Evolutionary conservation across 345 rosid species (phyloP), one percentile per base, ranked within the genome.

Genomic region (Boechera stricta): DNA sequence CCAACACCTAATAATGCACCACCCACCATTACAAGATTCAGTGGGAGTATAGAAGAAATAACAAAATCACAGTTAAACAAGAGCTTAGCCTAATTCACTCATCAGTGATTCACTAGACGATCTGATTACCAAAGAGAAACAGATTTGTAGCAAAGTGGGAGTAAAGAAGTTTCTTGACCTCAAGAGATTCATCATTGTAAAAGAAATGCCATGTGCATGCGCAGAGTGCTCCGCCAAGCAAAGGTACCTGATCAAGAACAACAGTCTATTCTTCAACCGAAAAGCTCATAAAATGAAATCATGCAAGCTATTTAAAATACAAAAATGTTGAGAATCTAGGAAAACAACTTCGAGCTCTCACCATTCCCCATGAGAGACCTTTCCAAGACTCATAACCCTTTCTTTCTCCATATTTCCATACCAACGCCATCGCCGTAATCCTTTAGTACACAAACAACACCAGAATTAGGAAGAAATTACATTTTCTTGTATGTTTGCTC

Each of bases 141-240:
- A 41, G 3, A 64, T 29, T 36, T 4, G 10, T 31, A 60, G 42
- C 29, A 52, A 24, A 59, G 68, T 11, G 6, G 41, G 35, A 63
- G n/a, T 65, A 6, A 18, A 66, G 15, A 64, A 26, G 44, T 61
- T 70, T 63, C 32, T 70, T 70, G 81, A 94, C 98, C 98, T 94
- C 97, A 68, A 94, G 92, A 38, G 96, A 89, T 74, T 94, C 96
- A 6, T 88, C 86, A 74, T 94, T 92, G 76, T 92, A 94, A 73
- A 92, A 94, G 93, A 94, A 94, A 87, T 90, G 98, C 97, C 97
- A 94, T 11, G 97, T 88, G 78, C 97, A 91, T 28, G 97, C 98
- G 62, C 98, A 92, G 61, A 92, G 87, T 68, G 99, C 97, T 89
- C 98, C 97, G 47, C 97, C 99, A n/a, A 92, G 98, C 75, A 89